Evolutionary conservation across 176 grass and related monocot species (phyloP), one percentile per base, ranked within the genome.

Genomic region (Chrysopogon serrulatus): DNA sequence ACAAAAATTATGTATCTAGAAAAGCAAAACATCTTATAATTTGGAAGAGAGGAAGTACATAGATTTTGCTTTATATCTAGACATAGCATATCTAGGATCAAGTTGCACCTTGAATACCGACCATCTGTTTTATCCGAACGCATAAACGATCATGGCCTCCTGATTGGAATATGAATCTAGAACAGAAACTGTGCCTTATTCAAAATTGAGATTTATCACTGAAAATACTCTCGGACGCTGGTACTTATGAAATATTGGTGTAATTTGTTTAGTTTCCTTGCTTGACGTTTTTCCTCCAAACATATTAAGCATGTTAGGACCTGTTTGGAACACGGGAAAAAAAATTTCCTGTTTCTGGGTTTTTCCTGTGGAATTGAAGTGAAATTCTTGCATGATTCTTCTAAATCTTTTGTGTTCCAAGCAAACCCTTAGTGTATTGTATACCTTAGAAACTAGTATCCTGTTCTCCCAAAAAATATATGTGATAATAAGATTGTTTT

Each of bases 291-390:
- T 26, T 24, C 30, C 4, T 83, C 34, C 30, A 81, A 26, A 63
- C 10, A 62, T 85, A 64, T 89, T 8, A 77, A 89, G 34, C 2
- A 3, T 2, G 19, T 81, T 26, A n/a, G n/a, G n/a, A n/a, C n/a
- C n/a, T n/a, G n/a, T n/a, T n/a, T n/a, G n/a, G n/a, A n/a, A n/a
- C n/a, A n/a, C n/a, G n/a, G n/a, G n/a, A n/a, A n/a, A n/a, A n/a
- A n/a, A n/a, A n/a, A n/a, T n/a, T n/a, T n/a, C n/a, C n/a, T n/a
- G n/a, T n/a, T n/a, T n/a, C n/a, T n/a, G n/a, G n/a, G n/a, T n/a
- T n/a, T n/a, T n/a, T n/a, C n/a, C n/a, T n/a, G n/a, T n/a, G n/a
- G n/a, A n/a, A n/a, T n/a, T n/a, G n/a, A n/a, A n/a, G n/a, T n/a
- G n/a, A n/a, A n/a, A n/a, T n/a, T n/a, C n/a, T n/a, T n/a, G n/a